Conservation (phyloP, 768 basidiomycete genomes). For the Mycena belliarum region DNA sequence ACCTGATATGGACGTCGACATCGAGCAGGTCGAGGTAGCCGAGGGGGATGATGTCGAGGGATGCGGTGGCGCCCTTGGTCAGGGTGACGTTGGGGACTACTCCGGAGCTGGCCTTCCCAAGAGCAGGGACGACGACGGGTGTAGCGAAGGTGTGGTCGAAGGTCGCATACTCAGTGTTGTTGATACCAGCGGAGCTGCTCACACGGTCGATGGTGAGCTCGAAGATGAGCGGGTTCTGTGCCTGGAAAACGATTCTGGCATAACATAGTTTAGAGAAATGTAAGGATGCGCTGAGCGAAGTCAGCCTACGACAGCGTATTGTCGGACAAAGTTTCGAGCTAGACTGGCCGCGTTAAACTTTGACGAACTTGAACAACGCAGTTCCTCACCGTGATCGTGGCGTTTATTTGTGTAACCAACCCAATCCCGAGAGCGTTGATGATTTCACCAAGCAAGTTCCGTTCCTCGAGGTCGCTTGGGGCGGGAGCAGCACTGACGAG, state of each 20-base stretch:
- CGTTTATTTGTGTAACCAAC: constrained; percentile 41
- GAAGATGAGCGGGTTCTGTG: constrained; percentile 44
- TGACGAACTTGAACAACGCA: neutral
- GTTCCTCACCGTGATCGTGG: constrained; percentile 38
- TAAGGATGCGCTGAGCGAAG: too few species aligned
- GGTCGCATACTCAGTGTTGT: constrained; percentile 55
- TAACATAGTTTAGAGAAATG: too few species aligned
- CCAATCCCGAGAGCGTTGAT: constrained; percentile 41
- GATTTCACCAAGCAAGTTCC: constrained; percentile 35
- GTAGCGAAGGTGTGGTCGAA: constrained; percentile 59
- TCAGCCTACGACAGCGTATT: constrained; percentile 42
- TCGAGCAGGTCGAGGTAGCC: constrained; percentile 52
- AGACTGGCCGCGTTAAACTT: neutral
- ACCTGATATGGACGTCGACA: constrained; percentile 42
- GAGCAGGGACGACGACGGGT: constrained; percentile 51
- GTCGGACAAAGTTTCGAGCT: constrained; percentile 38
- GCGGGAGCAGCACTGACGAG: constrained; percentile 28
- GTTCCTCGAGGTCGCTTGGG: constrained; percentile 21
- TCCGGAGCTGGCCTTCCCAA: constrained; percentile 59
- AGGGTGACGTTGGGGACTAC: constrained; percentile 55
- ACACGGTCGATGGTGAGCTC: constrained; percentile 49
- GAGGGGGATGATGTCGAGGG: constrained; percentile 56
- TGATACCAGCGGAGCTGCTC: constrained; percentile 45
- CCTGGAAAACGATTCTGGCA: too few species aligned
- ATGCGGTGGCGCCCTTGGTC: constrained; percentile 47